Base-by-base conservation (phyloP, 805 yeast species). In the Wickerhamiella lipophila region DNA sequence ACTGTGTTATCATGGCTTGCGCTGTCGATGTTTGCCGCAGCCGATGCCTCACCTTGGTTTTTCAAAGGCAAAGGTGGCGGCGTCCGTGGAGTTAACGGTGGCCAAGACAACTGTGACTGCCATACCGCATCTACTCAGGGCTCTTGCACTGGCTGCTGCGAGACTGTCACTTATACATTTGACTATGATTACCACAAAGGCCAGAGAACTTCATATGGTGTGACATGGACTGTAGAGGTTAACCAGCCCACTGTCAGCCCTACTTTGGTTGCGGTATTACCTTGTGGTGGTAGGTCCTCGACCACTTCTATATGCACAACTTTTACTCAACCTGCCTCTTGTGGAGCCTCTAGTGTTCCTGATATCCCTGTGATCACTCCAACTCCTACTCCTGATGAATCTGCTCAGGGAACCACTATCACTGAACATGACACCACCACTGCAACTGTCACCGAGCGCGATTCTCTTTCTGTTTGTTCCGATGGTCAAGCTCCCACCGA, bases 131-230 rank as follows among this genome's bases (percentile, higher is more conserved):
- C 47, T 32, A 39, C 46, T 18, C 46, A 42, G 39, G 46, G 38
- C 12, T 34, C 25, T 9, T 62, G 65, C 50, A 16, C 49, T 12
- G 66, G 65, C 12, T 62, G 66, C 53, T 62, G 66, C 47, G 58
- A 57, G 13, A 49, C 42, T 3, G 58, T 62, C n/a, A 46, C 42
- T 13, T 55, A 53, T 15, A 46, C 54, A 5, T 61, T 58, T 54
- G 49, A 54, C 7, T 61, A 58, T 51, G 52, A 50, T 15, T 42
- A 23, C 16, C 26, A 42, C 34, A 52, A 55, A 23, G 45, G 52
- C 35, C 39, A 51, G 40, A 43, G 36, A 6, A 46, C 43, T 9
- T 30, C 41, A 11, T 39, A 44, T 25, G 43, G 49, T 9, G 58
- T 57, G 25, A 52, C 55, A 6, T 57, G 60, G 60, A 56, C 57